Evolutionary conservation across 495 filamentous ascomycete genomes (phyloP), one percentile per base, ranked within the genome.

Genomic region (Tuber melanosporum): DNA sequence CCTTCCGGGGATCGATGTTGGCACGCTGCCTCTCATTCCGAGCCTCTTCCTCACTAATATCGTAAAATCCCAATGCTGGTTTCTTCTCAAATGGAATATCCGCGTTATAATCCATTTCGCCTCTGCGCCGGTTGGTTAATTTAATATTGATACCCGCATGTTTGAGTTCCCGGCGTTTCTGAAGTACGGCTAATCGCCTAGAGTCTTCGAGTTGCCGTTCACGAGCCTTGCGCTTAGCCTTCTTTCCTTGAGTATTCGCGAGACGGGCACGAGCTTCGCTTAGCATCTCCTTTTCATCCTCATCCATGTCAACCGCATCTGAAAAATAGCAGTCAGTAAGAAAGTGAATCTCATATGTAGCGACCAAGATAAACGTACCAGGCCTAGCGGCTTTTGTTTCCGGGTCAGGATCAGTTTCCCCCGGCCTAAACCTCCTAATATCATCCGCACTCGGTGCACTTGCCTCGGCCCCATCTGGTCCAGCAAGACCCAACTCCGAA

Each of bases 221-320:
- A 80, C 95, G 89, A 71, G 95, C 96, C 87, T 99, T 99, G 74
- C 95, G 89, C 88, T 99, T 99, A 9, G 95, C 96, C 87, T 99
- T 99, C 86, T 99, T 98, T 84, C 95, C 95, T 84, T 98, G 94
- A 47, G 95, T 98, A 81, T 99, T 99, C 52, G 96, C 95, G 75
- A 99, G 87, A 85, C 95, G 92, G 75, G 95, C 95, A 81, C 95
- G 92, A 73, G 95, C 95, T 85, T 99, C 95, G 84, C 94, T 97
- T 80, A 99, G 86, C 95, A 98, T 98, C 84, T 98, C 96, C 86
- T 98, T 98, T 84, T 99, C 96, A 83, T 98, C 95, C 86, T 99
- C 95, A 82, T 99, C 95, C 74, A 99, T 88, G 85, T 99, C 95
- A 83, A 98, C 95, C 3, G 96, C 97, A 83, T 99, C 95, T 82